phyloP scores from a whole-genome alignment of 31 red algal species.

The Endocladia muricata region DNA sequence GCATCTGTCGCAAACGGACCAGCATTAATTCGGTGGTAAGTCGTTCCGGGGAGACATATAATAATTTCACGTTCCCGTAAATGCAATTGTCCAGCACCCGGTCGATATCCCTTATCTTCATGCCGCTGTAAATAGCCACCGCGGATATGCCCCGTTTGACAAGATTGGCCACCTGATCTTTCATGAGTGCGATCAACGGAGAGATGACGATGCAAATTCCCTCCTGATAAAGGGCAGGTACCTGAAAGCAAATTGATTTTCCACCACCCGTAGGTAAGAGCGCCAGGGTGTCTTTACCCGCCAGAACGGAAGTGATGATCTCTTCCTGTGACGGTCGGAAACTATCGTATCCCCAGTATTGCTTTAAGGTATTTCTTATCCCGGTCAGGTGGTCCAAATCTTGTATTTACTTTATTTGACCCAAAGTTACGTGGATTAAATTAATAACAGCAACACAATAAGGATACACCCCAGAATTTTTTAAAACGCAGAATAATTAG shows the following conservation, averaged over 20 bases:
- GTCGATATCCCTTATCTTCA: no score
- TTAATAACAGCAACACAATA: no score
- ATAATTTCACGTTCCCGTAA: no score
- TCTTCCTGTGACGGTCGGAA: slow-evolving; percentile 32
- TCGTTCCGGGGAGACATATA: slow-evolving; percentile 90
- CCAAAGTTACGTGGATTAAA: no score
- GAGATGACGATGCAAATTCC: slow-evolving; percentile 77
- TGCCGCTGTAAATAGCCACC: no score
- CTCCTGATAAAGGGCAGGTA: slow-evolving; percentile 52
- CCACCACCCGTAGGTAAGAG: slow-evolving; percentile 82
- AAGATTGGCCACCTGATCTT: slow-evolving; percentile 77
- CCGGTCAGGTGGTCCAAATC: no score
- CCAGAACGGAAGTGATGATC: slow-evolving; percentile 45
- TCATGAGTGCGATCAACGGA: slow-evolving; percentile 86
- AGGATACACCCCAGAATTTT: no score
- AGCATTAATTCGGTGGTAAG: slow-evolving; percentile 25
- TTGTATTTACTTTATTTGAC: no score
- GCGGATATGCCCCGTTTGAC: slow-evolving; percentile 25
- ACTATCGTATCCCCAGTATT: slow-evolving; percentile 28
- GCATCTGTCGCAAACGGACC: slow-evolving; percentile 12
- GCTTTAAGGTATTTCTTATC: not conserved
- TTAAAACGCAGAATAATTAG: no score
- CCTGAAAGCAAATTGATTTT: slow-evolving; percentile 89
- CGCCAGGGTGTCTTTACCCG: slow-evolving; percentile 51
- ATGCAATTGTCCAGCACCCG: no score